phyloP scores from a whole-genome alignment of 495 filamentous ascomycete genomes.

The Evernia prunastri region DNA sequence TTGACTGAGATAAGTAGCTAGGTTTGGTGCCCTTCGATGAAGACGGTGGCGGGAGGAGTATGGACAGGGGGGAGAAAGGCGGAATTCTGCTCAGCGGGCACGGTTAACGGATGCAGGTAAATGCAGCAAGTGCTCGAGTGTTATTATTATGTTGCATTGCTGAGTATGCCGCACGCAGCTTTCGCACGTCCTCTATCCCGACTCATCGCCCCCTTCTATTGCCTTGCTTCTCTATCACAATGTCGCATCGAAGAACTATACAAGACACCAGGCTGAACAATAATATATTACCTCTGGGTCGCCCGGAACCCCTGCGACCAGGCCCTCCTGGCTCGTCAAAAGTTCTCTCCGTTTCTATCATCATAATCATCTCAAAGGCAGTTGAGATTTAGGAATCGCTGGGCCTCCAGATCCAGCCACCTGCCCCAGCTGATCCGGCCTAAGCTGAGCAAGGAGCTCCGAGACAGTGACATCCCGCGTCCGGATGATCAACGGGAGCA shows the following conservation, averaged over 20 bases:
- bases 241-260: neutral
- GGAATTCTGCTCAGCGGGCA: neutral
- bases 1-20: no score
- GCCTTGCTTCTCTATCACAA: neutral
- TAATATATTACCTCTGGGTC: neutral
- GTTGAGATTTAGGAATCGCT: neutral
- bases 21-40: no score
- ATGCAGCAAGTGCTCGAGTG: neutral
- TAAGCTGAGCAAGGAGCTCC: neutral
- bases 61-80: no score
- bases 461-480: neutral
- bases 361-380: neutral
- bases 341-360: no score
- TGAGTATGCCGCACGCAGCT: neutral
- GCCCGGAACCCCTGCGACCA: neutral
- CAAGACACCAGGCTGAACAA: neutral
- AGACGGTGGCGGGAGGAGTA: no score
- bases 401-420: neutral
- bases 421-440: neutral
- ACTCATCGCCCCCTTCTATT: neutral
- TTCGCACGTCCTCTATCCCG: neutral
- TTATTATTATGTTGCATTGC: neutral
- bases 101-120: neutral
- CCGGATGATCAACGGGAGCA: neutral
- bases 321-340: neutral